Percentiles rank a stretch among this genome's conserved stretches.
Evolutionary conservation across 139 green algal species (phyloP).

Genomic region (Chloropicon primus): DNA sequence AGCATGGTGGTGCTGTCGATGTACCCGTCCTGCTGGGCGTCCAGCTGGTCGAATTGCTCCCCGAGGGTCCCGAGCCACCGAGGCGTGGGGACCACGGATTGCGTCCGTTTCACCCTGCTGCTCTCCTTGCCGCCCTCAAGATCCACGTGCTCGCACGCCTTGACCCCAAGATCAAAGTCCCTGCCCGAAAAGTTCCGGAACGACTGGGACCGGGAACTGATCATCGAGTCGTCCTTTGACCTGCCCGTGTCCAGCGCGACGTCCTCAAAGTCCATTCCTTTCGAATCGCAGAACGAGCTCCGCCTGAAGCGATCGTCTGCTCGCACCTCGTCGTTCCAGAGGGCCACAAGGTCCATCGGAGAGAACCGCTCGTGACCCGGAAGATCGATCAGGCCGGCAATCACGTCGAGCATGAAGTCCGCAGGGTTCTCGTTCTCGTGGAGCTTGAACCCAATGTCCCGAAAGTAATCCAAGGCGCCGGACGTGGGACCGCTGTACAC

Average conservation of each 20-base stretch:
- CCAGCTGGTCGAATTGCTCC: conserved; percentile 11
- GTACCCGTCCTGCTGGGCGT: background rate
- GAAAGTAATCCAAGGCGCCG: conserved; percentile 36
- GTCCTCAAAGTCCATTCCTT: background rate
- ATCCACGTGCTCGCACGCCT: no score
- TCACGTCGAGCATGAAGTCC: conserved; percentile 46
- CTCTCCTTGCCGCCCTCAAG: background rate
- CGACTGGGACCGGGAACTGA: background rate
- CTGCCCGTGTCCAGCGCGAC: background rate
- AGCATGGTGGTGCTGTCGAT: conserved; percentile 11
- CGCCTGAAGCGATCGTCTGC: no score
- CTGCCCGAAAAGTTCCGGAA: background rate
- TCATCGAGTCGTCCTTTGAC: background rate
- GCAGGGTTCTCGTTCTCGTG: conserved; percentile 49
- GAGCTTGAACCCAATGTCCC: conserved; percentile 34
- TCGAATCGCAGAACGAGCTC: no score
- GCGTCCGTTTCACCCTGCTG: background rate
- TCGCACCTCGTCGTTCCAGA: conserved; percentile 21
- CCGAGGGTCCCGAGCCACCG: conserved; percentile 28
- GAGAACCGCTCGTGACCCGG: conserved; percentile 16
- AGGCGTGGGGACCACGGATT: conserved; percentile 13
- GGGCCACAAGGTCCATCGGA: conserved; percentile 23
- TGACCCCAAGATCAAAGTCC: no score
- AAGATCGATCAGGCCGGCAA: conserved; percentile 26
- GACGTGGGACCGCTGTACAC: conserved; percentile 36